Conservation (phyloP, 768 basidiomycete genomes). For the Harrya chromipes region DNA sequence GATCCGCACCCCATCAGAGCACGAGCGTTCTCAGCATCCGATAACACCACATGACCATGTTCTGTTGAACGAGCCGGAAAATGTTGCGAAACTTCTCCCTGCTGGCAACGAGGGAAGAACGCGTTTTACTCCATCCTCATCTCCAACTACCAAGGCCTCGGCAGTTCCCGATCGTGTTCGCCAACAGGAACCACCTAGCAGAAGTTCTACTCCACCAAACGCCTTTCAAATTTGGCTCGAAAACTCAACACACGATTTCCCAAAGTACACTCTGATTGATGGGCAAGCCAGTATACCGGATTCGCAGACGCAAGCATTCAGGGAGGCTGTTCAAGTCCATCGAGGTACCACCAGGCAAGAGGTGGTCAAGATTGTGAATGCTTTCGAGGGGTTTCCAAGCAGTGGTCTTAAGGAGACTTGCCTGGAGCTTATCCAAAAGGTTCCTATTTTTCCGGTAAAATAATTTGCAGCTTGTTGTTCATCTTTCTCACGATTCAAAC, state of each 20-base stretch:
- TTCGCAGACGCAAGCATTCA: neutral
- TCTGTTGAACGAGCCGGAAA: neutral
- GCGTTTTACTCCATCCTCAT: neutral
- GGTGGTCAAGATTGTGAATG: slow-evolving; percentile 17
- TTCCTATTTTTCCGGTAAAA: slow-evolving; percentile 26
- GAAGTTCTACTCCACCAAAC: neutral
- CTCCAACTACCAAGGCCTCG: neutral
- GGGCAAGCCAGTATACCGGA: slow-evolving; percentile 5
- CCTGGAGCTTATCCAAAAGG: slow-evolving; percentile 8
- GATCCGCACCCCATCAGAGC: neutral
- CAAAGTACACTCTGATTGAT: slow-evolving; percentile 20
- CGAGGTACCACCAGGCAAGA: slow-evolving; percentile 12
- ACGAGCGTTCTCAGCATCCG: neutral
- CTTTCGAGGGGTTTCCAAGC: slow-evolving; percentile 12
- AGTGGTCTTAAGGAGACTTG: slow-evolving; percentile 9
- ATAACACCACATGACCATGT: neutral
- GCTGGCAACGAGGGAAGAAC: neutral
- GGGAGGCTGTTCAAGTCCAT: slow-evolving; percentile 5
- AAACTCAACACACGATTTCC: neutral
- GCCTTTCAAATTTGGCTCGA: slow-evolving; percentile 15
- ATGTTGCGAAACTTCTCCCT: neutral
- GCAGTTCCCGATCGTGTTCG: neutral
- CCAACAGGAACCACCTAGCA: neutral
- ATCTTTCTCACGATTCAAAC: slow-evolving; percentile 3
- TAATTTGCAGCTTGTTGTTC: neutral